A percentile compares a stretch with the other conserved stretches of the same genome.
These are phyloP conservation scores for Termitomyces sp. DNA, from an alignment of 768 basidiomycete genomes.

Conservation along the genomic window DNA sequence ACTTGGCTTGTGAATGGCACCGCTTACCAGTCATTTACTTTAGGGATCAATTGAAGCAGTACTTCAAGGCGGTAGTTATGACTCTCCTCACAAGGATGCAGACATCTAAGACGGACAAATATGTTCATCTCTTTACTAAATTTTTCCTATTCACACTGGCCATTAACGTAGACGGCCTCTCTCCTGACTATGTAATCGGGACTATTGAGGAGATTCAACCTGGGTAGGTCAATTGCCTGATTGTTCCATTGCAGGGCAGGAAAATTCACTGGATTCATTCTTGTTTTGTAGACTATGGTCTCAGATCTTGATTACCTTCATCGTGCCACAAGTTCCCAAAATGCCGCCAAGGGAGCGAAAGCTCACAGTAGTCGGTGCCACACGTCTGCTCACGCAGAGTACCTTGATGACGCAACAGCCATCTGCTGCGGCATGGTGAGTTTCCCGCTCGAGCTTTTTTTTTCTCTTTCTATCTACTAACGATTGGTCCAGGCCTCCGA, in stretches of 20 bases:
- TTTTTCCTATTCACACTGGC: conserved; percentile 78
- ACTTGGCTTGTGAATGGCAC: not conserved
- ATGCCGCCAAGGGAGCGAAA: conserved; percentile 82
- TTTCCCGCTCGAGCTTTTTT: not conserved
- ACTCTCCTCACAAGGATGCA: conserved; percentile 84
- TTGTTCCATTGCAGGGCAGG: not conserved
- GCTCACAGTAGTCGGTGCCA: conserved; percentile 74
- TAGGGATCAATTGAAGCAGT: conserved; percentile 63
- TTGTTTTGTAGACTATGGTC: conserved; percentile 53
- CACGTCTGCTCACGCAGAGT: conserved; percentile 73
- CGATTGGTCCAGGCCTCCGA: conserved; percentile 47
- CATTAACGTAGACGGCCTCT: conserved; percentile 63
- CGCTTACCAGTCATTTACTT: not conserved
- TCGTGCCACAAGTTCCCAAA: conserved; percentile 77
- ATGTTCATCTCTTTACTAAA: conserved; percentile 72
- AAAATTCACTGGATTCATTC: not conserved
- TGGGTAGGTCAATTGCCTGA: conserved; percentile 44
- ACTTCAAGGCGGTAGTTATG: conserved; percentile 70
- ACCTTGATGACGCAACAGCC: conserved; percentile 63
- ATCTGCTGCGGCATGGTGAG: conserved; percentile 60
- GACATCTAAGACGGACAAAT: conserved; percentile 84
- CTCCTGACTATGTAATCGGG: conserved; percentile 75
- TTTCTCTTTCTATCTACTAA: not conserved
- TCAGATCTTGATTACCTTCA: conserved; percentile 69
- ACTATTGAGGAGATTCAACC: conserved; percentile 81